Base-by-base conservation (phyloP, 768 basidiomycete genomes). In the Tylopilus plumbeoviolaceoides region DNA sequence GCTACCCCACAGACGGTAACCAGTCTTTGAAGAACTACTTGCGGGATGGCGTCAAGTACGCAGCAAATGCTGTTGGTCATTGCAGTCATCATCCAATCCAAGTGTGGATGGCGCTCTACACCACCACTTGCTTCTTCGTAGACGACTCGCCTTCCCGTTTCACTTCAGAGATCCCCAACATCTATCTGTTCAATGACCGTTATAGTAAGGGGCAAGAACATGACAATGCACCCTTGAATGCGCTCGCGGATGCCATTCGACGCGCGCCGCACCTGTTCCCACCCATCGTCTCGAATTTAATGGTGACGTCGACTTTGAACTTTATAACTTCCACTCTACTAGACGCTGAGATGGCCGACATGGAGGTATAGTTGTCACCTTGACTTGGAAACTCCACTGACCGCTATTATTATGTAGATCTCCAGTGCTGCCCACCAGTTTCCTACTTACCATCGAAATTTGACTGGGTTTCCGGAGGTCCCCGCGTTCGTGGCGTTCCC, bases 401-500 rank as follows among this genome's bases (percentile, higher is more conserved):
- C 12, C 7, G 45, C 42, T 2, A 21, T 0, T 15, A 14, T 0
- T 25, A n/a, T n/a, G n/a, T n/a, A 63, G 62, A 61, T 51, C 40
- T 72, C 47, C 17, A 54, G 27, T 18, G 61, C 50, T 20, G 66
- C 73, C 5, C 47, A 58, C 5, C 50, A 52, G 9, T 71, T 66
- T 47, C 59, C 71, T 1, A 60, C 57, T 12, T 71, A 63, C 42
- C 55, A 61, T 14, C 62, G 64, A 10, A 54, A 55, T 18, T 17
- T 62, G 50, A 71, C 72, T 21, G 74, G 73, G 0, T 57, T 69
- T 11, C 57, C 65, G 0, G 71, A 73, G 46, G 64, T 70, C 0
- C 77, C 69, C 41, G 61, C 60, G 2, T 59, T 72, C 47, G 69
- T 73, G 59, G 64, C 67, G 12, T 78, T 75, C 47, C 66, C 71